These are phyloP conservation scores for Lachnellula hyalina DNA, from an alignment of 2,329 filamentous ascomycete genomes.

Conservation along the genomic window DNA sequence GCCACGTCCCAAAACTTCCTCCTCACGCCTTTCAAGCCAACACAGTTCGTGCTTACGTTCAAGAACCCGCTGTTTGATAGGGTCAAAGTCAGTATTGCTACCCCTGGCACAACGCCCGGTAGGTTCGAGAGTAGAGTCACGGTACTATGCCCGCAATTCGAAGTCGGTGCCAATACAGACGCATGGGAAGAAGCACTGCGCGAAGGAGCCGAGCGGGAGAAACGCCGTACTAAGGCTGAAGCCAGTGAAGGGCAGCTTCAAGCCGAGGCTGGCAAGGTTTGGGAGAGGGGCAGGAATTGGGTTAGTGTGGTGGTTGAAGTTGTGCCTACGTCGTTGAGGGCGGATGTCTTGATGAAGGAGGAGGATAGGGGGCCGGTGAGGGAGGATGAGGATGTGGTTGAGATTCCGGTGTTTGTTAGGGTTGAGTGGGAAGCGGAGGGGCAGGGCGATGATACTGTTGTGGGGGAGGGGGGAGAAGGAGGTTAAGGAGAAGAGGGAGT, in stretches of 20 bases:
- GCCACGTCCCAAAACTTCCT: conserved; percentile 26
- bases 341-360: conserved; percentile 27
- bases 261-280: conserved; percentile 90
- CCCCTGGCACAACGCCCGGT: conserved; percentile 73
- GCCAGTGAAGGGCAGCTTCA: conserved; percentile 41
- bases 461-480: conserved; percentile 48
- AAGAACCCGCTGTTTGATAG: conserved; percentile 92
- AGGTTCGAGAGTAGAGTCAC: conserved; percentile 76
- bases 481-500: conserved; percentile 71
- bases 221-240: conserved; percentile 30
- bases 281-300: conserved; percentile 91
- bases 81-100: conserved; percentile 81
- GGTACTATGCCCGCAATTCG: conserved; percentile 88
- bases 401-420: conserved; percentile 91
- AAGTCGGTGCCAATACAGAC: conserved; percentile 90
- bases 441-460: conserved; percentile 49
- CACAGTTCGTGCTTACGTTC: conserved; percentile 82
- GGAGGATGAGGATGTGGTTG: conserved; percentile 60
- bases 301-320: conserved; percentile 91
- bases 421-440: conserved; percentile 80
- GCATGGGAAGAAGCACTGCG: conserved; percentile 83
- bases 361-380: conserved; percentile 43
- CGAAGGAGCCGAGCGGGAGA: conserved; percentile 36
- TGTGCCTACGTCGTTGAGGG: conserved; percentile 48
- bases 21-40: conserved; percentile 42